Conservation (phyloP, 164 flowering plant genomes). For the Magnolia officinalis region DNA sequence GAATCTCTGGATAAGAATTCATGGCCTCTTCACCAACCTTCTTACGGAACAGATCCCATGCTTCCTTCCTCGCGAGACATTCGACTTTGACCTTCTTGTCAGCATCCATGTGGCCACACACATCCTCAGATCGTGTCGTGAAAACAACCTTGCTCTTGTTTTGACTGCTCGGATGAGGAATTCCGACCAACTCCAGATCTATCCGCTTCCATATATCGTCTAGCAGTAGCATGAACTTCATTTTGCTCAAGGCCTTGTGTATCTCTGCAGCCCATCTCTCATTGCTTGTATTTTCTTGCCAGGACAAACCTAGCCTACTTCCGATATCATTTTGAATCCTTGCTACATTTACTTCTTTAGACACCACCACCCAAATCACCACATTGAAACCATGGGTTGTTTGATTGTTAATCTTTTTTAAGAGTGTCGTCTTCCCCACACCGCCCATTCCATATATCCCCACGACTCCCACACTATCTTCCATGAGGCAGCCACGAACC, state of each 20-base stretch:
- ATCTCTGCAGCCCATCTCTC: not conserved
- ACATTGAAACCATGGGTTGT: not conserved
- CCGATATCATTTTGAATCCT: not conserved
- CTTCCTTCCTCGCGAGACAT: not conserved
- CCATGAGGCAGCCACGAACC: not conserved
- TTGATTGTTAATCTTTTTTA: constrained; percentile 2
- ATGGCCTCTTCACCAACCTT: constrained; percentile 6
- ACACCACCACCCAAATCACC: constrained; percentile 1
- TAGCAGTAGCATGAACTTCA: constrained; percentile 9
- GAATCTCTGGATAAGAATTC: too few relatives aligned
- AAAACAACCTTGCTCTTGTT: constrained; percentile 7
- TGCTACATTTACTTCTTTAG: not conserved
- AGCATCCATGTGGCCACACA: constrained; percentile 8
- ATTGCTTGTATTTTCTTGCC: not conserved
- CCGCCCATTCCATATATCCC: constrained; percentile 17
- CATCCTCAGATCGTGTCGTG: constrained; percentile 2
- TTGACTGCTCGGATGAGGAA: not conserved
- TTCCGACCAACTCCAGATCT: constrained; percentile 1
- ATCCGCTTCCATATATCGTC: constrained; percentile 14
- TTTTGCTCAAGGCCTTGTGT: not conserved
- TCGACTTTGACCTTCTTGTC: constrained; percentile 8
- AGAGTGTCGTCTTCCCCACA: constrained; percentile 11
- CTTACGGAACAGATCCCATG: constrained; percentile 9
- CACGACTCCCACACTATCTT: constrained; percentile 2
- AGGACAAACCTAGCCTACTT: not conserved